Conservation (phyloP, 78 protist species). For the Pelomyxa schiedti region DNA sequence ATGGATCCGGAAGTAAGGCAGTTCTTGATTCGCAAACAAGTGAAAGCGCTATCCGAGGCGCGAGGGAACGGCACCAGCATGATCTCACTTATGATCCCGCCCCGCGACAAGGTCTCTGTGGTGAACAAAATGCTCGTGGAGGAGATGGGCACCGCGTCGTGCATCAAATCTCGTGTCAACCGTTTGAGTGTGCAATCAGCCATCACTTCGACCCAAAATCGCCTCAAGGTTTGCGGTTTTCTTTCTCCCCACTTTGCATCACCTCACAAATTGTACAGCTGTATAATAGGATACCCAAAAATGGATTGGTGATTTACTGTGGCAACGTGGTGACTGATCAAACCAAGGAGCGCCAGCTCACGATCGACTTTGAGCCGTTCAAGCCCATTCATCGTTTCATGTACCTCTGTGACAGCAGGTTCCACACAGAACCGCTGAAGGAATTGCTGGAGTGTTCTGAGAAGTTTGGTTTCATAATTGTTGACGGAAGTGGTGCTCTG, state of each 20-base stretch:
- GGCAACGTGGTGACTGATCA: slow-evolving; percentile 96
- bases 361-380: slow-evolving; percentile 97
- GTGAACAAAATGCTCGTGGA: slow-evolving; percentile 87
- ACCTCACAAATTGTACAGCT: not conserved
- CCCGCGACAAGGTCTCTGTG: slow-evolving; percentile 88
- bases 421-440: slow-evolving; percentile 92
- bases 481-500: slow-evolving; percentile 95
- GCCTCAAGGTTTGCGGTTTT: slow-evolving; percentile 58
- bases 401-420: slow-evolving; percentile 97
- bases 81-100: slow-evolving; percentile 96
- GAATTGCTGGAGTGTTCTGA: slow-evolving; percentile 88
- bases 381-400: slow-evolving; percentile 94
- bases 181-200: slow-evolving; percentile 84
- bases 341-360: slow-evolving; percentile 91
- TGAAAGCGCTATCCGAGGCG: not conserved
- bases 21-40: not conserved
- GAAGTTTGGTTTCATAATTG: slow-evolving; percentile 95
- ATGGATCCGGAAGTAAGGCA: not conserved
- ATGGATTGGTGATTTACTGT: slow-evolving; percentile 96
- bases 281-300: slow-evolving; percentile 76
- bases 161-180: slow-evolving; percentile 95
- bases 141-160: slow-evolving; percentile 98
- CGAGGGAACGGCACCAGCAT: slow-evolving; percentile 91
- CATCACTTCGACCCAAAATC: slow-evolving; percentile 90
- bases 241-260: not conserved